Percentiles rank a stretch among this genome's conserved stretches.
phyloP scores from a whole-genome alignment of 352 stramenopile genomes.

The Phytophthora uliginosa region DNA sequence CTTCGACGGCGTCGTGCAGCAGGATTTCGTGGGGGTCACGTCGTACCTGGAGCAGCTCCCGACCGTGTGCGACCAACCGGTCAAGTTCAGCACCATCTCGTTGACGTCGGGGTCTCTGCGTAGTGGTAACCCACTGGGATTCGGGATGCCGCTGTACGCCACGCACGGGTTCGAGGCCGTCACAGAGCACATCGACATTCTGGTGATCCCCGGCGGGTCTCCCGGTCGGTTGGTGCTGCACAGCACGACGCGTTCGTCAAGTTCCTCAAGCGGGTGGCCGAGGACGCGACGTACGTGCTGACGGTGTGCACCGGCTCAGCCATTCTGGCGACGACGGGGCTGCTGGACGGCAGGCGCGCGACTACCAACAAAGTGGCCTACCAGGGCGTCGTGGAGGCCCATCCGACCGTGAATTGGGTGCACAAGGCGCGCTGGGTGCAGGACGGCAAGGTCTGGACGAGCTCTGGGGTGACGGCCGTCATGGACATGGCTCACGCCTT shows the following conservation, averaged over 20 bases:
- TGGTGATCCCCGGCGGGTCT: constrained; percentile 53
- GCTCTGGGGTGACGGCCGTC: constrained; percentile 66
- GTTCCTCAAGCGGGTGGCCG: constrained; percentile 45
- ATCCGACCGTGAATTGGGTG: constrained; percentile 60
- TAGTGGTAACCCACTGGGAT: constrained; percentile 37
- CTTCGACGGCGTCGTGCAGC: constrained; percentile 66
- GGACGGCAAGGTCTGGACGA: constrained; percentile 68
- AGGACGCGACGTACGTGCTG: constrained; percentile 49
- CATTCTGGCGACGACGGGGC: constrained; percentile 53
- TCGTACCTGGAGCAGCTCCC: constrained; percentile 71
- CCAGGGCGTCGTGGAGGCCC: constrained; percentile 36
- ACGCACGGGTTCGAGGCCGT: constrained; percentile 40
- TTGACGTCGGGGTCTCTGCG: constrained; percentile 43
- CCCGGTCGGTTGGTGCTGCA: constrained; percentile 39
- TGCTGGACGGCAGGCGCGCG: constrained; percentile 52
- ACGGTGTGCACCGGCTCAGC: constrained; percentile 67
- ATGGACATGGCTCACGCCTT: constrained; percentile 76
- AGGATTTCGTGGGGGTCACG: constrained; percentile 69
- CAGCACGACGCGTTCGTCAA: constrained; percentile 49
- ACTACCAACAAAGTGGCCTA: constrained; percentile 80
- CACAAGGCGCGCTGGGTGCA: constrained; percentile 69
- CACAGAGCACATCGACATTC: constrained; percentile 48
- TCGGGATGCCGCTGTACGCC: constrained; percentile 51
- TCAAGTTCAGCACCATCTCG: constrained; percentile 67
- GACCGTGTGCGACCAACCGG: constrained; percentile 43